Evolutionary conservation across 768 basidiomycete genomes (phyloP).

Genomic region (Asterophora parasitica): DNA sequence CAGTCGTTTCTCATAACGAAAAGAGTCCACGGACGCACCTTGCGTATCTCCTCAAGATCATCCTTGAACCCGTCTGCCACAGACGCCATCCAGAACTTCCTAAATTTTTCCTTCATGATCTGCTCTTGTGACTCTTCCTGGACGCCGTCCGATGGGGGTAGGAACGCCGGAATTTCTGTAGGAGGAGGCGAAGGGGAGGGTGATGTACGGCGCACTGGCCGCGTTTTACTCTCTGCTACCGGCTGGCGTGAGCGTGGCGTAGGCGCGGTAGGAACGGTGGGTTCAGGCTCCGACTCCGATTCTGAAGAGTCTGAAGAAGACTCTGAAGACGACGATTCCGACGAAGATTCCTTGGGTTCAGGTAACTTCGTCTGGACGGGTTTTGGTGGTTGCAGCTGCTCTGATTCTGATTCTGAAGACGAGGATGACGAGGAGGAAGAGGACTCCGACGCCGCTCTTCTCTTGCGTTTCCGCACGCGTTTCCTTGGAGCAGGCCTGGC

Average conservation of each 20-base stretch:
- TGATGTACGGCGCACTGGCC: conserved; percentile 21
- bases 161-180: conserved; percentile 51
- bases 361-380: conserved; percentile 5
- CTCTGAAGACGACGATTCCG: conserved; percentile 21
- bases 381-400: conserved; percentile 14
- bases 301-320: not conserved
- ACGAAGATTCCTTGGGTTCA: conserved; percentile 15
- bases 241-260: conserved; percentile 15
- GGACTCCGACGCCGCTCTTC: conserved; percentile 40
- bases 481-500: conserved; percentile 36
- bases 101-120: conserved; percentile 59
- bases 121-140: conserved; percentile 38
- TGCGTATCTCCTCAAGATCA: conserved; percentile 79
- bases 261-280: not conserved
- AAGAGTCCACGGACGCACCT: conserved; percentile 40
- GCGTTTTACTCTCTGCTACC: conserved; percentile 12
- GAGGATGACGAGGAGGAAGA: conserved; percentile 40
- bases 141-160: conserved; percentile 28
- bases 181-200: conserved; percentile 45
- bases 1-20: not conserved
- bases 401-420: conserved; percentile 31
- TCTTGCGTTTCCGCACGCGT: conserved; percentile 49
- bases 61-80: conserved; percentile 79
- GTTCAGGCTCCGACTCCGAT: conserved; percentile 13
- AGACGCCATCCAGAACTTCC: conserved; percentile 84